Base-by-base conservation (phyloP, 2,329 filamentous ascomycete species). In the Nakataea oryzae region DNA sequence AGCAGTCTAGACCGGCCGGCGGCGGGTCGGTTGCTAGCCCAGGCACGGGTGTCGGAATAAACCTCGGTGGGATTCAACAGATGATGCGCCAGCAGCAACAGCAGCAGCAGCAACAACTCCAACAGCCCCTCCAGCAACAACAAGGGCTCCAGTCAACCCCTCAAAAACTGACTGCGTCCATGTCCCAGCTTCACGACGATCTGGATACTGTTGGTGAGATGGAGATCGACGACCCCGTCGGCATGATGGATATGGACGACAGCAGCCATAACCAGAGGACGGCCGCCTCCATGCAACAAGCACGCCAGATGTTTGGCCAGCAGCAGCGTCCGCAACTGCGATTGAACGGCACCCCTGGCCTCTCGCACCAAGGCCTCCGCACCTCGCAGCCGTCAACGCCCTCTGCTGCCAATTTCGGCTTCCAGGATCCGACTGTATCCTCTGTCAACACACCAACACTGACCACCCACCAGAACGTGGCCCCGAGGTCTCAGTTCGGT, bases 391-490 rank as follows among this genome's bases (percentile, higher is more conserved):
- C 93, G 1, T 86, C 90, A 4, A 97, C 93, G 0, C 93, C 93
- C 2, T 87, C 88, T 34, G 82, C 90, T 29, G 84, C 88, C 58
- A 86, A 82, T 68, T 91, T 93, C 70, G 87, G 87, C 59, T 86
- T 96, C 67, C 91, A 96, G 73, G 97, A 97, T 73, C 93, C 93
- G 21, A 97, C 93, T 1, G 93, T 97, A 24, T 99, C 95, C 3
- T 97, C 93, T 3, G 93, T 97, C 62, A 97, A 97, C 74, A 97
- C 93, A 0, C 93, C 93, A 0, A 96, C 93, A 0, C 81, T 97
- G 63, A 89, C 89, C 64, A 91, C 91, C 1, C 88, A 92, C 66
- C 87, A 71, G 54, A 68, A 90, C 41, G 79, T 86, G 65, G 82
- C 80, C 60, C 79, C 82, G 62, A 82, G 85, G 55, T 82, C 79